Conservation (phyloP, 805 yeast genomes). For the Zygotorulaspora chibaensis region DNA sequence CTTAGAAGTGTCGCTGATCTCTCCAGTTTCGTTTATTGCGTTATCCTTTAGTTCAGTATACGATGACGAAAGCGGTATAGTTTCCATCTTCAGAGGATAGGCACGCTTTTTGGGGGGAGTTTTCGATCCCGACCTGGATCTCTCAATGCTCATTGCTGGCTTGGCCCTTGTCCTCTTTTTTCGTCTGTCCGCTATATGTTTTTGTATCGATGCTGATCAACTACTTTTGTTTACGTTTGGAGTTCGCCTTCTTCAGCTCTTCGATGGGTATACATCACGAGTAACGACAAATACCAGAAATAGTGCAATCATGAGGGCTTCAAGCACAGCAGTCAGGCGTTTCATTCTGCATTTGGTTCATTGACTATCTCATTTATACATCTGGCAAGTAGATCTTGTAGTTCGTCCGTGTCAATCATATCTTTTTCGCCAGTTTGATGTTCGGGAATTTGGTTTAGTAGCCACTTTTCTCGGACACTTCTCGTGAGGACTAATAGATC, state of each 20-base stretch:
- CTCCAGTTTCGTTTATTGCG: background rate
- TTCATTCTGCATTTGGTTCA: constrained; percentile 1
- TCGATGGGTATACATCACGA: constrained; percentile 1
- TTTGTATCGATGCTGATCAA: too few species aligned
- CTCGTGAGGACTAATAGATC: constrained; percentile 34
- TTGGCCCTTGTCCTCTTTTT: background rate
- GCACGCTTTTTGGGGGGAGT: constrained; percentile 15
- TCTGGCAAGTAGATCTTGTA: constrained; percentile 20
- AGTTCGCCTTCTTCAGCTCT: constrained; percentile 4
- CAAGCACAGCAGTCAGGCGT: background rate
- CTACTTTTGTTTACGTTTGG: background rate
- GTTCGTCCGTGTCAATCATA: constrained; percentile 16
- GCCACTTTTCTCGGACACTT: constrained; percentile 34
- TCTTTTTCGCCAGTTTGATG: constrained; percentile 4
- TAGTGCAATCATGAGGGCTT: background rate
- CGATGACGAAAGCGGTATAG: constrained; percentile 18
- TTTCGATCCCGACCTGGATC: constrained; percentile 8
- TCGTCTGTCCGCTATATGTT: background rate
- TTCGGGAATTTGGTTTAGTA: constrained; percentile 31
- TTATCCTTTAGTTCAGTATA: constrained; percentile 8
- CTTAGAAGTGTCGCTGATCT: background rate
- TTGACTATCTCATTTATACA: constrained; percentile 23
- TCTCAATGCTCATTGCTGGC: constrained; percentile 9
- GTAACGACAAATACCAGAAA: background rate
- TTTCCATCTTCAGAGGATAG: constrained; percentile 26